Evolutionary conservation across 1,139 yeast species (phyloP), one percentile per base, ranked within the genome.

Genomic region (Suhomyces panamericanus): DNA sequence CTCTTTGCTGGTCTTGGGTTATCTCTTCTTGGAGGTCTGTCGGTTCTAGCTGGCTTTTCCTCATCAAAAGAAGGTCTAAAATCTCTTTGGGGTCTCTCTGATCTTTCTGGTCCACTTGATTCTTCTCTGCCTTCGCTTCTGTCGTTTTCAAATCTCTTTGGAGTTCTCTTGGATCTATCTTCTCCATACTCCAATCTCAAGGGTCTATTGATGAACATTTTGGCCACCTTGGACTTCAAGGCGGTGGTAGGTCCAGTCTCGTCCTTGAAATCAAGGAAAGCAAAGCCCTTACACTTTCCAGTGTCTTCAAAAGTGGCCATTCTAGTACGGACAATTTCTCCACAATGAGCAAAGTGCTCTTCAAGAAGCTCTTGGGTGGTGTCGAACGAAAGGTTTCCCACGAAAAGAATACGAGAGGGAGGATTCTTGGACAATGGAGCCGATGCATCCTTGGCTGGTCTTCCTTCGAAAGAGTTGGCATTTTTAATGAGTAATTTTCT

Each of bases 231-330:
- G 51, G 90, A 93, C 53, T 79, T 83, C 51, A 93, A 72, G 0
- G 97, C 98, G 36, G 75, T 74, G 0, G 95, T 87, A 35, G 97
- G 91, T 4, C 95, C 91, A 27, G 78, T 80, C 52, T 85, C 87
- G 53, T 84, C 85, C 54, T 74, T 78, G 69, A 91, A 93, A 65
- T 93, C 99, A 34, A 93, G 70, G 60, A 93, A 93, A 1, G 96
- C 93, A 73, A 91, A 93, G 1, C 99, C 99, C 64, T 93, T 93
- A 71, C 98, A 93, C 63, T 90, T 91, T 1, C 98, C 98, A 35
- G 87, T 73, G 60, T 93, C 99, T 67, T 93, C 93, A 64, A 93
- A 93, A 8, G 99, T 91, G 2, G 98, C 98, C 96, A 91, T 91
- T 64, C 99, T 80, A 44, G 91, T 81, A 55, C 80, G 81, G 28